Percentiles rank a stretch among this genome's conserved stretches.
These are phyloP conservation scores for Cystofilobasidium ferigula DNA, from an alignment of 768 basidiomycete genomes.

Conservation along the genomic window DNA sequence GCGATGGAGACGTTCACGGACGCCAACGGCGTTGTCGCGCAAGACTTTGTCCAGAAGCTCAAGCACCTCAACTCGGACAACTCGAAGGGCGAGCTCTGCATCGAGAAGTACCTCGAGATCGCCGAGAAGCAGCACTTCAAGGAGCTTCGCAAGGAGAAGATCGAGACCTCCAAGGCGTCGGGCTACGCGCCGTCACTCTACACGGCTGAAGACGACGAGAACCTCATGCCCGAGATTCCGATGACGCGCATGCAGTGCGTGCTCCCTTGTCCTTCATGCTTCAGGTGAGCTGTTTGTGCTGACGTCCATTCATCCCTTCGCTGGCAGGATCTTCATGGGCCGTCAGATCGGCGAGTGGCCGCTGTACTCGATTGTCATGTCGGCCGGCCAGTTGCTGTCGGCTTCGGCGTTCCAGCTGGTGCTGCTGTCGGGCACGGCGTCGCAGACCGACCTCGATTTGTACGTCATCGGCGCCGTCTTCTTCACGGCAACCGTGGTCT, in stretches of 20 bases:
- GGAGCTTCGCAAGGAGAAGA: conserved; percentile 71
- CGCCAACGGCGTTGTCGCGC: conserved; percentile 78
- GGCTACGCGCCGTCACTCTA: conserved; percentile 22
- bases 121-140: conserved; percentile 90
- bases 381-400: conserved; percentile 42
- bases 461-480: conserved; percentile 85
- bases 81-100: conserved; percentile 80
- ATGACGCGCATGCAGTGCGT: conserved; percentile 15
- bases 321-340: conserved; percentile 53
- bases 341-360: conserved; percentile 77
- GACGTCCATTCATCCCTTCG: neutral
- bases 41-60: conserved; percentile 75
- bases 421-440: conserved; percentile 76
- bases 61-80: conserved; percentile 69
- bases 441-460: conserved; percentile 64
- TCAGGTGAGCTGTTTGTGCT: neutral
- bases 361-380: conserved; percentile 46
- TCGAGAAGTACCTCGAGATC: conserved; percentile 79
- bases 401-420: conserved; percentile 94
- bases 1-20: conserved; percentile 75
- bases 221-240: conserved; percentile 25
- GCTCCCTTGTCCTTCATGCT: neutral
- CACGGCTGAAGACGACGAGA: conserved; percentile 25
- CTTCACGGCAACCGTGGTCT: conserved; percentile 68
- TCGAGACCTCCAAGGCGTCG: conserved; percentile 22